Evolutionary conservation across 768 basidiomycete species (phyloP).

Genomic region (Mycena pura): DNA sequence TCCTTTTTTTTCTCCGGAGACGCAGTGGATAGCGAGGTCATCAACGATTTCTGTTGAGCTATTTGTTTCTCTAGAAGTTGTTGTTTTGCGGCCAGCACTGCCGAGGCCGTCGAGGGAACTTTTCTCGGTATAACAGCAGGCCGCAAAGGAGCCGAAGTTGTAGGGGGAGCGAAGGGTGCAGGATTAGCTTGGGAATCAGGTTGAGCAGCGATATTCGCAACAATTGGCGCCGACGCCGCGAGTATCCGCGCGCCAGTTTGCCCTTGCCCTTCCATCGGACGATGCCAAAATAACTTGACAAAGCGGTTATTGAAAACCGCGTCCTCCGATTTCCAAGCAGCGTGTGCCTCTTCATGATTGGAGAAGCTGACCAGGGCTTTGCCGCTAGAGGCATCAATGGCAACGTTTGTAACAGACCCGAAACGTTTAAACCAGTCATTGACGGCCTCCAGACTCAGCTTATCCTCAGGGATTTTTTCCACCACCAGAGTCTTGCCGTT

Average conservation of each 20-base stretch:
- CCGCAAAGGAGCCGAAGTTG: conserved; percentile 30
- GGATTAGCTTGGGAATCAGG: conserved; percentile 27
- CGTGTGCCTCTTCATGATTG: conserved; percentile 81
- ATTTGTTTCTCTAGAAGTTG: conserved; percentile 83
- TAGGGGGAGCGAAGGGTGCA: conserved; percentile 29
- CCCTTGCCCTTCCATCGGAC: conserved; percentile 91
- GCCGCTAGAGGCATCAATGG: conserved; percentile 73
- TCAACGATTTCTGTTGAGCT: conserved; percentile 85
- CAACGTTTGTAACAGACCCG: conserved; percentile 91
- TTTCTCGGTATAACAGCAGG: conserved; percentile 46
- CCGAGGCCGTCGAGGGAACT: conserved; percentile 42
- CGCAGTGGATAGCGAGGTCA: conserved; percentile 70
- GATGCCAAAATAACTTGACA: conserved; percentile 96
- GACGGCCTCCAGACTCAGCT: conserved; percentile 77
- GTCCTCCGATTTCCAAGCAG: conserved; percentile 92
- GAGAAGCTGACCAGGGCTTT: conserved; percentile 91
- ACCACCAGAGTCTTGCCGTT: conserved; percentile 87
- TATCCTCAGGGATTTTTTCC: conserved; percentile 91
- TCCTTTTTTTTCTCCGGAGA: conserved; percentile 77
- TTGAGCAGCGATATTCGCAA: conserved; percentile 67
- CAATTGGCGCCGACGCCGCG: conserved; percentile 78
- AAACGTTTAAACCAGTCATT: conserved; percentile 92
- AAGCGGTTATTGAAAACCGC: conserved; percentile 96
- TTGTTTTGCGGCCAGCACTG: conserved; percentile 75
- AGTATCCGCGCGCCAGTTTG: conserved; percentile 77